phyloP scores from a whole-genome alignment of 2,329 filamentous ascomycete species.

The Diaporthe eres region DNA sequence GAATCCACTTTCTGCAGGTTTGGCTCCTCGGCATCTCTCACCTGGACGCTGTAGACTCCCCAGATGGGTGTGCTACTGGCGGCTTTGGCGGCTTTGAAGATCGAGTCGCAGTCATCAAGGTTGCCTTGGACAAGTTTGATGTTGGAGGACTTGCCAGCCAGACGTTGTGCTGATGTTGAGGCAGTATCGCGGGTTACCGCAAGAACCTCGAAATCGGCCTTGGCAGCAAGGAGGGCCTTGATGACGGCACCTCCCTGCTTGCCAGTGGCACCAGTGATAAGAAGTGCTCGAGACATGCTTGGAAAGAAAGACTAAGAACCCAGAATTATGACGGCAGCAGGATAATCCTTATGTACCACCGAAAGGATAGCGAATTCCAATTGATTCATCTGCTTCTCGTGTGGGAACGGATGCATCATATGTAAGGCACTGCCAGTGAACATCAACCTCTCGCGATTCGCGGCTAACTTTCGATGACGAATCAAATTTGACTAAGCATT shows the following conservation, averaged over 20 bases:
- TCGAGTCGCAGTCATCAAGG: not conserved
- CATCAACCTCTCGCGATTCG: no score
- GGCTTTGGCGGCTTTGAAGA: not conserved
- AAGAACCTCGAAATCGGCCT: not conserved
- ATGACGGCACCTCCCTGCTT: conserved; percentile 56
- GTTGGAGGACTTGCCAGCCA: not conserved
- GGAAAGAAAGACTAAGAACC: no score
- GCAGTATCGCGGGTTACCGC: not conserved
- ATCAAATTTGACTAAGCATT: no score
- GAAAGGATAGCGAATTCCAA: no score
- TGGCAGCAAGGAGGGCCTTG: not conserved
- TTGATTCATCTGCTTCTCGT: no score
- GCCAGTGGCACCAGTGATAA: conserved; percentile 41
- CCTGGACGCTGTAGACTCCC: not conserved
- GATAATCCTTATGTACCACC: no score
- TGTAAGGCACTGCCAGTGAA: no score
- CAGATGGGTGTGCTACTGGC: not conserved
- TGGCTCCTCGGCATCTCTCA: not conserved
- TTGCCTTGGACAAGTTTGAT: not conserved
- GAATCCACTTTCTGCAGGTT: no score
- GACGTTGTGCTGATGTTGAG: not conserved
- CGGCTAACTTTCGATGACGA: no score
- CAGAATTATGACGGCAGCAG: no score
- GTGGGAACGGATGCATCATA: no score
- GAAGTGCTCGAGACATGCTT: not conserved